Evolutionary conservation across 2,329 filamentous ascomycete species (phyloP).

Genomic region (Colletotrichum tabaci): DNA sequence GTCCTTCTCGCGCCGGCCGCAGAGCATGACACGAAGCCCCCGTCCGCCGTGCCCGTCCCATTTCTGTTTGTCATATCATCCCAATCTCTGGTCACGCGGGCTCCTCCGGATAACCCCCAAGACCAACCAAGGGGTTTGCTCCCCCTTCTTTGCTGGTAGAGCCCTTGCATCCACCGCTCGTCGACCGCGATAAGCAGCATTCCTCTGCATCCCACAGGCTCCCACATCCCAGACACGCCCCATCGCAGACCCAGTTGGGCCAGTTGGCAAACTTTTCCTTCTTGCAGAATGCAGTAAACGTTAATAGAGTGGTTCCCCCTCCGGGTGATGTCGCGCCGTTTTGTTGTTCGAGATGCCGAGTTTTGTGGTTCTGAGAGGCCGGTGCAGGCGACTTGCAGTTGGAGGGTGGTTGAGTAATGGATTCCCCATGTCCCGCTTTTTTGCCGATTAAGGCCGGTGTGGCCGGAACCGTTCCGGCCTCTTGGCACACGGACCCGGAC

Average conservation of each 20-base stretch:
- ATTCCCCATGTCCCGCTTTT: conserved; percentile 28
- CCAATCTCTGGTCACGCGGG: conserved; percentile 40
- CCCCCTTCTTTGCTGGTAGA: conserved; percentile 2
- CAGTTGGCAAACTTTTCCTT: conserved; percentile 6
- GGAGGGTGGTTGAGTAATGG: conserved; percentile 39
- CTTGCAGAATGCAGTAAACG: not conserved
- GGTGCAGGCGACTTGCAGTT: conserved; percentile 19
- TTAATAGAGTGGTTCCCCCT: not conserved
- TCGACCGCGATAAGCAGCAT: conserved; percentile 28
- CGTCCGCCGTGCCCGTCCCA: conserved; percentile 21
- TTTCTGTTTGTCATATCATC: conserved; percentile 45
- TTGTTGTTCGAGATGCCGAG: conserved; percentile 17
- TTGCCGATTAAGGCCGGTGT: conserved; percentile 40
- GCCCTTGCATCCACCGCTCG: conserved; percentile 26
- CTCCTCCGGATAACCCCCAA: conserved; percentile 3
- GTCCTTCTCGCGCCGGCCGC: conserved; percentile 21
- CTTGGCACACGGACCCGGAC: conserved; percentile 36
- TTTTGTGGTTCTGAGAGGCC: conserved; percentile 4
- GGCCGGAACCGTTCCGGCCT: conserved; percentile 43
- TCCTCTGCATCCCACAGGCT: conserved; percentile 6
- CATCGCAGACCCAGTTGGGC: not conserved
- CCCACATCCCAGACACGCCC: not conserved
- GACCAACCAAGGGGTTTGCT: conserved; percentile 11
- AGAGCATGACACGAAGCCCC: conserved; percentile 38
- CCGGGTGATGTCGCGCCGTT: not conserved